Conservation (phyloP, 148 eudicot genomes). For the Pharnaceum exiguum region DNA sequence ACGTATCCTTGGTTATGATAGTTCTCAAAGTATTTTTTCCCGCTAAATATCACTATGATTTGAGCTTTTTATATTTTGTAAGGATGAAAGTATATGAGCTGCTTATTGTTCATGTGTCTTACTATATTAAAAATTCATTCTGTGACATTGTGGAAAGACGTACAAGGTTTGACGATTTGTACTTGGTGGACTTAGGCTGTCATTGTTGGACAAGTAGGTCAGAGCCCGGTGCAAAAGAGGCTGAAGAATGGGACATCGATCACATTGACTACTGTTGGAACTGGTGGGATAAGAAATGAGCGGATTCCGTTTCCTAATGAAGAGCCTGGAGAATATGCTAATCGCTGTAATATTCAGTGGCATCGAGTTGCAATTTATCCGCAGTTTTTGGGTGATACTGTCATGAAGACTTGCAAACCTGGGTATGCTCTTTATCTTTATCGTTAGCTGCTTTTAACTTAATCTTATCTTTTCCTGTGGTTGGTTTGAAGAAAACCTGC, state of each 20-base stretch:
- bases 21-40: too few relatives aligned
- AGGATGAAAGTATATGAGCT: too few relatives aligned
- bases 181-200: conserved; percentile 45
- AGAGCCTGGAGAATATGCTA: conserved; percentile 82
- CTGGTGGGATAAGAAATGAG: conserved; percentile 88
- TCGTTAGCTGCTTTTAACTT: not conserved
- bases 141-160: not conserved
- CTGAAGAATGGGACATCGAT: conserved; percentile 56
- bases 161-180: not conserved
- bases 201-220: conserved; percentile 84
- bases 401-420: conserved; percentile 55
- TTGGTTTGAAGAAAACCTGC: not conserved
- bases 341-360: conserved; percentile 88
- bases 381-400: conserved; percentile 46
- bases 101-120: too few relatives aligned
- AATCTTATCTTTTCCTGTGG: not conserved
- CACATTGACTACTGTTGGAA: conserved; percentile 64
- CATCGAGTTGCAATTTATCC: conserved; percentile 81
- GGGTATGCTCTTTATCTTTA: conserved; percentile 42
- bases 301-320: conserved; percentile 78
- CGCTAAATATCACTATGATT: too few relatives aligned
- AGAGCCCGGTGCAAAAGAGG: conserved; percentile 67
- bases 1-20: too few relatives aligned
- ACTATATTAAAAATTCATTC: not conserved
- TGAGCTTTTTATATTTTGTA: too few relatives aligned